Evolutionary conservation across 768 basidiomycete species (phyloP).

Genomic region (Termitomyces sp.): DNA sequence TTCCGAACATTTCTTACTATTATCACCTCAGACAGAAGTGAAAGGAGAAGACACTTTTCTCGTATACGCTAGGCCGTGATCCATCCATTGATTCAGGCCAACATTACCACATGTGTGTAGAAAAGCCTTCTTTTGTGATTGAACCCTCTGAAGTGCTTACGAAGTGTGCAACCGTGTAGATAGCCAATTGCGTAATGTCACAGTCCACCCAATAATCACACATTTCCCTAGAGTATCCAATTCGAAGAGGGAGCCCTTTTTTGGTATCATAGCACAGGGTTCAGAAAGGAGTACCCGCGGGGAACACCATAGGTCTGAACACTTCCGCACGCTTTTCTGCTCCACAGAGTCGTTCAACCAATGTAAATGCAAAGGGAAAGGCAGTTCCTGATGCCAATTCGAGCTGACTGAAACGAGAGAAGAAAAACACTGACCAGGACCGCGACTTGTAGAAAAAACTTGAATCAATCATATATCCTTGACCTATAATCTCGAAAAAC

Average conservation of each 20-base stretch:
- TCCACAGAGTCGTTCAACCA: constrained; percentile 69
- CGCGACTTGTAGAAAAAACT: constrained; percentile 40
- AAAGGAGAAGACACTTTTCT: background rate
- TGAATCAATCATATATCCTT: background rate
- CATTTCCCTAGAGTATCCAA: background rate
- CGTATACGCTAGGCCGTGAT: background rate
- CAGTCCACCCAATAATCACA: background rate
- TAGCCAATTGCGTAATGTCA: background rate
- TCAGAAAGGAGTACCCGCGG: constrained; percentile 38
- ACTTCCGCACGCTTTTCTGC: constrained; percentile 56
- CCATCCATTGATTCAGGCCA: background rate
- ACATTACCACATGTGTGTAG: background rate
- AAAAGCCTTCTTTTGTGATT: background rate
- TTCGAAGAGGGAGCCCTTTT: too few relatives aligned
- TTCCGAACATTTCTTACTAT: background rate
- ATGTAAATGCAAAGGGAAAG: constrained; percentile 73
- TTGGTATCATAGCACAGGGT: background rate
- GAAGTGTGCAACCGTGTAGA: background rate
- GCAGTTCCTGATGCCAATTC: constrained; percentile 46
- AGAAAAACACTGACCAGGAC: constrained; percentile 48
- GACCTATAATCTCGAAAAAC: background rate
- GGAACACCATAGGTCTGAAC: constrained; percentile 67
- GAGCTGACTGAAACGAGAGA: background rate
- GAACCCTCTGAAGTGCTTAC: background rate
- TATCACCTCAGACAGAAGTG: background rate